Conservation (phyloP, 2,329 filamentous ascomycete species). For the Pseudogymnoascus sp. region DNA sequence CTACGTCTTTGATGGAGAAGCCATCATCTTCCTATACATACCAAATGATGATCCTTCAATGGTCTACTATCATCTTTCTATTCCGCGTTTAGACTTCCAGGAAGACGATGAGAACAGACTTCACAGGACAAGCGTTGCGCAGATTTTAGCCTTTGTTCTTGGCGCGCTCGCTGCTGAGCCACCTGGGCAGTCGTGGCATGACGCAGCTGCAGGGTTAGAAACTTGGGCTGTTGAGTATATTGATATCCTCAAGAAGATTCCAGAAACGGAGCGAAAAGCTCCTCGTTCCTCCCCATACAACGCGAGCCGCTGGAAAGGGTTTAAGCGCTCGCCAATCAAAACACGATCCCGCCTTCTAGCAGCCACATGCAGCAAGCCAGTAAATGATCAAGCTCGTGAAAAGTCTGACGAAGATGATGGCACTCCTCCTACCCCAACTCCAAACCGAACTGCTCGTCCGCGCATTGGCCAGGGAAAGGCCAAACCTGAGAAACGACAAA, state of each 20-base stretch:
- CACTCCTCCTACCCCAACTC: conserved; percentile 7
- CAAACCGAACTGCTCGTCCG: neutral
- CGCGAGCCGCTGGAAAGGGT: conserved; percentile 8
- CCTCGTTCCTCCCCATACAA: neutral
- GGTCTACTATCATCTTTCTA: conserved; percentile 9
- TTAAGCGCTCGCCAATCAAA: conserved; percentile 11
- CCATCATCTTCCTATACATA: conserved; percentile 11
- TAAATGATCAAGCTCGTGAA: conserved; percentile 3
- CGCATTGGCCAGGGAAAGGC: conserved; percentile 3
- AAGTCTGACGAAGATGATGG: conserved; percentile 4
- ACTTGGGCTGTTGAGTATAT: conserved; percentile 11
- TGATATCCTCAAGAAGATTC: conserved; percentile 10
- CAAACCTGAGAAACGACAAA: neutral
- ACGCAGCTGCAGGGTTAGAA: conserved; percentile 18
- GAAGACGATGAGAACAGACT: conserved; percentile 9
- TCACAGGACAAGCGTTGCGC: conserved; percentile 9
- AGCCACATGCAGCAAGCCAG: conserved; percentile 1
- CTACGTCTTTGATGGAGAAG: conserved; percentile 10
- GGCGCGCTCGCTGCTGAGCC: conserved; percentile 27
- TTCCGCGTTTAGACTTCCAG: conserved; percentile 11
- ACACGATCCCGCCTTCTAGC: conserved; percentile 8
- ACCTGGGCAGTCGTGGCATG: conserved; percentile 28
- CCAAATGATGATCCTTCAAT: conserved; percentile 11
- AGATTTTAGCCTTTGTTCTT: conserved; percentile 20
- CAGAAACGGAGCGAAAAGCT: conserved; percentile 5